Evolutionary conservation across 164 flowering plant genomes (phyloP), one percentile per base, ranked within the genome.

Genomic region (Warburgia ugandensis): DNA sequence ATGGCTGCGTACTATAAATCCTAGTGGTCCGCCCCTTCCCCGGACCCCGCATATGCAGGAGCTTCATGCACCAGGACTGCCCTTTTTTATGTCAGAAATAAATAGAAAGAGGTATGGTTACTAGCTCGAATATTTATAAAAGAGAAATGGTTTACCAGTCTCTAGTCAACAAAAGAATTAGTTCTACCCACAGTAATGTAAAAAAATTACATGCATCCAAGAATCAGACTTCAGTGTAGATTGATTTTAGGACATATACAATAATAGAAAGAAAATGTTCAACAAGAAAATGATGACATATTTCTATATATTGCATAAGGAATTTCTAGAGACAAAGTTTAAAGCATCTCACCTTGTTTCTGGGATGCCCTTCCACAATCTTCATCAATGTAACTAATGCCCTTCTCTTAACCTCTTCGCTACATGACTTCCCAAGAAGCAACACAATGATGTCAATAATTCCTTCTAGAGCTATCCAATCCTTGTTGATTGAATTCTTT

Each of bases 401-500:
- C 44, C 53, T 62, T 51, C 50, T 66, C 62, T 69, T 73, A 50
- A 77, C 57, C 39, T 67, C 72, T 59, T 55, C 68, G 67, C 75
- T 61, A 44, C 31, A 68, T 25, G 76, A 61, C 38, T 43, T 71
- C 21, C 67, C 75, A 39, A 84, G 74, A 54, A 78, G 59, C n/a
- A 65, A 56, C 27, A 79, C 41, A 2, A 59, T 36, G 19, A 66
- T 60, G 41, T 62, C 70, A 6, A 77, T 61, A 37, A 83, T 70
- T 4, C 86, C 86, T 44, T 70, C 85, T 23, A 80, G 69, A 25
- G 78, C 57, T 54, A 84, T 61, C 92, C 92, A 84, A 35, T 80
- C 83, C 62, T 69, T 80, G 63, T 77, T 84, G 29, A 84, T 71
- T 19, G 79, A 65, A 52, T 72, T 74, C 58, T 77, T 81, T 39